Evolutionary conservation across 345 rosid species (phyloP), one percentile per base, ranked within the genome.

Genomic region (Acer saccharum): DNA sequence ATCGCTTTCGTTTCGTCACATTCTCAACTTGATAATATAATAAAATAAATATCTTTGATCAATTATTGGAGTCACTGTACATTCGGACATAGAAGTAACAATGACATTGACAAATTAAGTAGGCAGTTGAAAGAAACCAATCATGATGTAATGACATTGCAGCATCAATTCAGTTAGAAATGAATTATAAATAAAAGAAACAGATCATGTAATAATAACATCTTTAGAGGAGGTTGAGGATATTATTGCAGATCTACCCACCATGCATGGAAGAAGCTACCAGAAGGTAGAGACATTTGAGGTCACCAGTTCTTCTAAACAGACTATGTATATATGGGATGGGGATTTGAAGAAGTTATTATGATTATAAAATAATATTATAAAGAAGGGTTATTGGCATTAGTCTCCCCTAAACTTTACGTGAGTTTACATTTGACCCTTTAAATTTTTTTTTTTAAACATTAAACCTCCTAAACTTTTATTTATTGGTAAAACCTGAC

Each of bases 151-250:
- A 14, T 27, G 50, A 32, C 10, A 5, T 17, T 1, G 74, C 46
- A 10, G 75, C 75, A 55, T 71, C 44, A 10, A 25, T 21, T 46
- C 18, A 27, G 41, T 63, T 46, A 6, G 69, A 8, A 25, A 44
- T 44, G n/a, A 39, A 62, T 20, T 41, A 73, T 73, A 35, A 35
- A 35, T 4, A 35, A 73, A 73, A 44, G 55, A 21, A 44, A 63
- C 43, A 60, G 16, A 46, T 61, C 54, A 25, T 2, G 6, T 35
- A 4, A 13, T 32, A 6, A 32, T 6, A 32, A 32, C 20, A 44
- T 29, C 18, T n/a, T 35, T 4, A 35, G 11, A 18, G 23, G 57
- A 25, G 44, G 69, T 41, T 62, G 61, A 41, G 69, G n/a, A 23
- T 14, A 61, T 18, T 74, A 46, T 64, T 6, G 44, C 27, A 1